Evolutionary conservation across 805 yeast species (phyloP), one percentile per base, ranked within the genome.

Genomic region (Ogataea allantospora): DNA sequence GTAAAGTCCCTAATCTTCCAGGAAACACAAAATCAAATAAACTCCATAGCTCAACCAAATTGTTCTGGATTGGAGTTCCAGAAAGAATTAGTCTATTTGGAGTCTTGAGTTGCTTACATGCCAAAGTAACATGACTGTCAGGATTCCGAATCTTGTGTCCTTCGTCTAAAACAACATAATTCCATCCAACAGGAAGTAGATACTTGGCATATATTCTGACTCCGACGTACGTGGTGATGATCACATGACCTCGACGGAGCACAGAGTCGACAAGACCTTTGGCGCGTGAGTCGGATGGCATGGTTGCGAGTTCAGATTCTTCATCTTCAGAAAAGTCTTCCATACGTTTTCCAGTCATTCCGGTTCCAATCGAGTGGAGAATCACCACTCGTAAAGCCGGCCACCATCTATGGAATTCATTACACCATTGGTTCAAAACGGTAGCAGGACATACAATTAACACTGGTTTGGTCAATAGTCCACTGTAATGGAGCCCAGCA

Each of bases 121-220:
- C 72, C 23, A 93, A 65, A 0, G 97, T 83, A 5, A 93, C 83
- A 37, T 80, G 95, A 39, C 93, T 79, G 54, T 93, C 88, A 0
- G 99, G 98, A 56, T 93, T 93, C 51, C 98, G 71, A 38, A 93
- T 93, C 62, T 91, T 93, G 61, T 93, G 99, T 2, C 99, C 99
- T 58, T 93, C 99, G 62, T 91, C 99, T 8, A 91, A 63, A 0
- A 91, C 87, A 12, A 82, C 91, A 55, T 89, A 91, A 1, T 89
- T 88, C 98, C 98, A 93, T 30, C 75, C 66, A 8, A 73, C 68
- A 0, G 84, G 78, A n/a, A 87, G 59, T 33, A 93, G 63, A 0
- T 96, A 96, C 35, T 51, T 54, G 7, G 67, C 47, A 38, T 62
- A 55, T 42, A 63, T 54, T 56, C 73, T 33, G 50, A 68, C 52